phyloP scores from a whole-genome alignment of 108 stramenopile species.

The Skeletonema grethae region DNA sequence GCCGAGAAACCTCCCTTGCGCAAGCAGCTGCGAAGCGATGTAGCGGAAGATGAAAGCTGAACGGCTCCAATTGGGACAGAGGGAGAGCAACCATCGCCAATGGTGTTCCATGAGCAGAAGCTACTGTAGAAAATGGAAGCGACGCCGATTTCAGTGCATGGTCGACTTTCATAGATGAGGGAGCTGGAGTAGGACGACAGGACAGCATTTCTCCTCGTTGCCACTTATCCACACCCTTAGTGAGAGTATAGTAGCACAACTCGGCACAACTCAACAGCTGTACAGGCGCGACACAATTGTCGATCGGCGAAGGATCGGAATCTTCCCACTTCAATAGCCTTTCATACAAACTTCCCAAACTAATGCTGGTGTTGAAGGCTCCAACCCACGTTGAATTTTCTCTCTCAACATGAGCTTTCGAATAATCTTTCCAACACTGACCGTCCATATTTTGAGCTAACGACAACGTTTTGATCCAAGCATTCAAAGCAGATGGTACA shows the following conservation, averaged over 20 bases:
- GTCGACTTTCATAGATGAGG: slow-evolving; percentile 30
- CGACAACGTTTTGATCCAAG: slow-evolving; percentile 68
- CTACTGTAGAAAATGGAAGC: slow-evolving; percentile 78
- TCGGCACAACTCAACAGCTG: slow-evolving; percentile 64
- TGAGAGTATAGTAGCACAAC: slow-evolving; percentile 62
- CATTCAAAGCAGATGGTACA: slow-evolving; percentile 39
- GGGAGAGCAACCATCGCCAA: slow-evolving; percentile 74
- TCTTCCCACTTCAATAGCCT: slow-evolving; percentile 80
- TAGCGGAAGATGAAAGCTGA: slow-evolving; percentile 90
- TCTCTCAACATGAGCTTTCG: slow-evolving; percentile 78
- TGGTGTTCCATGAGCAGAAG: slow-evolving; percentile 55
- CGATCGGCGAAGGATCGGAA: slow-evolving; percentile 59
- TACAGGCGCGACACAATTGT: slow-evolving; percentile 18
- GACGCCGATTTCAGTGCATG: slow-evolving; percentile 60
- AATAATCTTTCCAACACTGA: slow-evolving; percentile 72
- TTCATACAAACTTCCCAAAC: slow-evolving; percentile 80
- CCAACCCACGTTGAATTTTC: slow-evolving; percentile 90
- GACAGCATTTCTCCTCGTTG: slow-evolving; percentile 61
- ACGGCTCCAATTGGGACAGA: slow-evolving; percentile 70
- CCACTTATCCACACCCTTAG: slow-evolving; percentile 61
- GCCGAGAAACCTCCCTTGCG: slow-evolving; percentile 72
- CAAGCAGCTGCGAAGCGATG: slow-evolving; percentile 89
- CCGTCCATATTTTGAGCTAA: slow-evolving; percentile 84
- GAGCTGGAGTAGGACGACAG: slow-evolving; percentile 53
- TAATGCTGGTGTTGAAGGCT: slow-evolving; percentile 92